Evolutionary conservation across 2,329 filamentous ascomycete genomes (phyloP), one percentile per base, ranked within the genome.

Genomic region (Plenodomus lindquistii): DNA sequence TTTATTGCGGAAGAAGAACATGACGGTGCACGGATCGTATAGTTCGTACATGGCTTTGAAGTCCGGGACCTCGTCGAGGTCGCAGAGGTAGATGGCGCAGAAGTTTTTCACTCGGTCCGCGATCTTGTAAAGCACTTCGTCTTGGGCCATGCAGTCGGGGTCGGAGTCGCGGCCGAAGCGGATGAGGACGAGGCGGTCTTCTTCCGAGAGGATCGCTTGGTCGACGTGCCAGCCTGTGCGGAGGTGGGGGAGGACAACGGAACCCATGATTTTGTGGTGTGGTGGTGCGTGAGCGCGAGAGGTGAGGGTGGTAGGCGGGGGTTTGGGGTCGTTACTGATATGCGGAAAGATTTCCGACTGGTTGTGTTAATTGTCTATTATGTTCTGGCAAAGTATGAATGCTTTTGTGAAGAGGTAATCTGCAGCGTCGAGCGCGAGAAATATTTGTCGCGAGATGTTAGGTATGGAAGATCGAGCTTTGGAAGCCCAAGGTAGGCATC

Each of bases 1-100:
- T 73, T 99, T 99, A 73, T 99, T 99, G 54, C 93, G 85, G 79
- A 92, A 96, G 81, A 96, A 96, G 79, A 90, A 96, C 89, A 97
- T 97, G 74, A 97, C 86, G 2, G 94, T 96, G 77, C 92, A 90
- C 0, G 91, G 86, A 70, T 99, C 89, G 78, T 94, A 92, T 5
- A 92, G 80, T 70, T 91, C 72, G 79, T 97, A 97, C 93, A 97
- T 97, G 66, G 88, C 85, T 71, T 94, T 97, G 79, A 96, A 97
- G 73, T 72, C 70, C 0, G 70, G 71, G 5, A 73, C 70, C 37
- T 73, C 67, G 69, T 96, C 89, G 65, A 95, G 86, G 72, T 97
- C 92, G 81, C 92, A 97, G 44, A 73, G 59, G 75, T 97, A 97
- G 72, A 97, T 87, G 72, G 64, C 66, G 10, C 89, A 88, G 69